Percentiles rank a stretch among this genome's conserved stretches.
phyloP scores from a whole-genome alignment of 768 basidiomycete species.

The Gymnopilus junonius region DNA sequence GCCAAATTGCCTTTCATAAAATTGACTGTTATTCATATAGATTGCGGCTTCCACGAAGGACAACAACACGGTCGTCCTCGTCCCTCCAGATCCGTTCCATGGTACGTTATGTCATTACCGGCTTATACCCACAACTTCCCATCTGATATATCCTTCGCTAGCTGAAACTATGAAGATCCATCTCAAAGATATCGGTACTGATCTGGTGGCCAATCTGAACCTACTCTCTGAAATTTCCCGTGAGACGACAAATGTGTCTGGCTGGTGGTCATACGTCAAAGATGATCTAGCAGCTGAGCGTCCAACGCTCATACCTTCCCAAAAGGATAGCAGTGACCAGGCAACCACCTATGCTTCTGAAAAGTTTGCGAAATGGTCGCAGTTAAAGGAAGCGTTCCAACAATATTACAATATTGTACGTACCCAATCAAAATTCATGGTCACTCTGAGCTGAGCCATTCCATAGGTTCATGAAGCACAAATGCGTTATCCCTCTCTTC shows the following conservation, averaged over 20 bases:
- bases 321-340: not conserved
- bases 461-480: conserved; percentile 32
- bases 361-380: conserved; percentile 23
- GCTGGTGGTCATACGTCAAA: conserved; percentile 38
- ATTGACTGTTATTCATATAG: conserved; percentile 21
- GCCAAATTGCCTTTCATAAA: not conserved
- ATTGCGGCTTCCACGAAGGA: conserved; percentile 45
- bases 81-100: conserved; percentile 40
- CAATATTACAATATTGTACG: conserved; percentile 35
- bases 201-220: conserved; percentile 42
- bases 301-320: conserved; percentile 13
- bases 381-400: conserved; percentile 27
- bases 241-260: conserved; percentile 26
- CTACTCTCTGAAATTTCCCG: conserved; percentile 38
- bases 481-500: conserved; percentile 28
- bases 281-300: conserved; percentile 27
- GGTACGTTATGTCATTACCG: conserved; percentile 32
- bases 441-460: not conserved
- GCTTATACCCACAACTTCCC: not conserved
- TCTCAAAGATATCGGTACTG: conserved; percentile 40
- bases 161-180: conserved; percentile 36
- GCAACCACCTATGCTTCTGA: conserved; percentile 3
- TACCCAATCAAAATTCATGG: not conserved
- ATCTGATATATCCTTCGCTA: conserved; percentile 16
- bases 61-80: conserved; percentile 31